Percentiles rank a stretch among this genome's conserved stretches.
Evolutionary conservation across 306 rosid genomes (phyloP).

Genomic region (Begonia loranthoides): DNA sequence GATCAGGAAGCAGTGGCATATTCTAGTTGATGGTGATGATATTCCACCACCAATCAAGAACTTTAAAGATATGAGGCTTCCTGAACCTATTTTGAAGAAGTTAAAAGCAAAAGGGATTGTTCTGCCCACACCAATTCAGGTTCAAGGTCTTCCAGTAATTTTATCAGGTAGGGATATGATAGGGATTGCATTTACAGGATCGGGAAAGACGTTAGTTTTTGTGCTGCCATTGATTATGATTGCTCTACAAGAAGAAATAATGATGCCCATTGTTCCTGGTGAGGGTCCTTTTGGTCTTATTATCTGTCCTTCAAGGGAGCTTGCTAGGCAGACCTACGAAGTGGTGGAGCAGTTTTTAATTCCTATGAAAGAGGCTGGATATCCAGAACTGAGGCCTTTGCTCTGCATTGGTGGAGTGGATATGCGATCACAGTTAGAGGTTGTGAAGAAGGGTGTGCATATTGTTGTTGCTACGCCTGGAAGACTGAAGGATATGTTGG

Average conservation of each 20-base stretch:
- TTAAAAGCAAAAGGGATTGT: conserved; percentile 75
- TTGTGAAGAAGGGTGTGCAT: conserved; percentile 90
- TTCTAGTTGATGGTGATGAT: conserved; percentile 70
- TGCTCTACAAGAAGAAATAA: conserved; percentile 83
- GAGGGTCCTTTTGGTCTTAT: conserved; percentile 86
- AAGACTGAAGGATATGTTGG: conserved; percentile 89
- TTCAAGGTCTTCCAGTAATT: conserved; percentile 88
- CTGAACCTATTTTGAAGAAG: conserved; percentile 70
- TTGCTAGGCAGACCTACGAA: conserved; percentile 89
- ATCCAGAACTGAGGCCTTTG: conserved; percentile 79
- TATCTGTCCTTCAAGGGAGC: conserved; percentile 86
- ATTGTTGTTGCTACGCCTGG: conserved; percentile 95
- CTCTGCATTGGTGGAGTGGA: conserved; percentile 95
- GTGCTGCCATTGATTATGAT: conserved; percentile 90
- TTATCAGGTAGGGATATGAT: conserved; percentile 89
- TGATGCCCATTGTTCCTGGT: conserved; percentile 85
- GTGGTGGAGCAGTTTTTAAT: conserved; percentile 63
- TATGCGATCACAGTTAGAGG: conserved; percentile 70
- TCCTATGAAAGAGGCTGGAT: conserved; percentile 81
- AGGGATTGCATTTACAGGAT: conserved; percentile 91
- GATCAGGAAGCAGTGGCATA: conserved; percentile 83
- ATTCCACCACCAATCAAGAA: conserved; percentile 74
- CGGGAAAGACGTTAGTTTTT: conserved; percentile 83
- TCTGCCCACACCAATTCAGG: conserved; percentile 95
- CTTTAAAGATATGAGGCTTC: conserved; percentile 87